These are phyloP conservation scores for Barnettozyma sucrosica DNA, from an alignment of 805 yeast species.

Conservation along the genomic window DNA sequence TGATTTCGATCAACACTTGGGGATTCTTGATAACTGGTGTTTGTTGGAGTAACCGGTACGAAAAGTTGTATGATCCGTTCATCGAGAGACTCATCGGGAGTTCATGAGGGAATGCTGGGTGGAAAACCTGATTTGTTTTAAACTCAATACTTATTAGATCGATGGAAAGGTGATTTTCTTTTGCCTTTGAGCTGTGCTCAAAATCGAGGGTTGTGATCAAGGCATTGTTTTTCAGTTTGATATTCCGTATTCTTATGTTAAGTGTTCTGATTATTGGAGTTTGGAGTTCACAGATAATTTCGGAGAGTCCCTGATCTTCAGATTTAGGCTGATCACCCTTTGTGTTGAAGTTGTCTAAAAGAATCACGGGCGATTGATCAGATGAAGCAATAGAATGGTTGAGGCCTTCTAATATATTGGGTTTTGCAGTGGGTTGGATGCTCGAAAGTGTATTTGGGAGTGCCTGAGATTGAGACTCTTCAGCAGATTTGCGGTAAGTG, in stretches of 20 bases:
- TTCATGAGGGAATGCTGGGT: conserved; percentile 10
- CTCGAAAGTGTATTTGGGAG: neutral
- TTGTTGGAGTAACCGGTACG: conserved; percentile 22
- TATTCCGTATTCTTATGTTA: conserved; percentile 40
- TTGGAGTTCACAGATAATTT: neutral
- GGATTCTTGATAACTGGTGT: neutral
- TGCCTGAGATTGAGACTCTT: neutral
- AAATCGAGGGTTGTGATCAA: conserved; percentile 44
- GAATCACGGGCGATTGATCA: conserved; percentile 4
- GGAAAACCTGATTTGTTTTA: conserved; percentile 16
- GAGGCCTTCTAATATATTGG: conserved; percentile 19
- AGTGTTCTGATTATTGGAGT: conserved; percentile 33
- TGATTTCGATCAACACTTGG: conserved; percentile 11
- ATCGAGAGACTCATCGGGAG: conserved; percentile 25
- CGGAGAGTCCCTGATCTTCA: neutral
- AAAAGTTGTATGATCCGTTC: conserved; percentile 25
- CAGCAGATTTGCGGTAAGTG: no score
- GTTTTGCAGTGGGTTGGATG: conserved; percentile 17
- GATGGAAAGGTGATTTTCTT: conserved; percentile 16
- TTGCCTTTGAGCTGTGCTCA: conserved; percentile 39
- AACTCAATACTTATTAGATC: conserved; percentile 15
- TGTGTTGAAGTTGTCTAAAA: conserved; percentile 17
- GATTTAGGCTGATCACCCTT: conserved; percentile 7
- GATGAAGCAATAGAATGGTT: conserved; percentile 7
- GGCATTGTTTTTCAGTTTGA: conserved; percentile 42